Conservation (phyloP, 805 yeast genomes). For the Metschnikowia noctiluminum region DNA sequence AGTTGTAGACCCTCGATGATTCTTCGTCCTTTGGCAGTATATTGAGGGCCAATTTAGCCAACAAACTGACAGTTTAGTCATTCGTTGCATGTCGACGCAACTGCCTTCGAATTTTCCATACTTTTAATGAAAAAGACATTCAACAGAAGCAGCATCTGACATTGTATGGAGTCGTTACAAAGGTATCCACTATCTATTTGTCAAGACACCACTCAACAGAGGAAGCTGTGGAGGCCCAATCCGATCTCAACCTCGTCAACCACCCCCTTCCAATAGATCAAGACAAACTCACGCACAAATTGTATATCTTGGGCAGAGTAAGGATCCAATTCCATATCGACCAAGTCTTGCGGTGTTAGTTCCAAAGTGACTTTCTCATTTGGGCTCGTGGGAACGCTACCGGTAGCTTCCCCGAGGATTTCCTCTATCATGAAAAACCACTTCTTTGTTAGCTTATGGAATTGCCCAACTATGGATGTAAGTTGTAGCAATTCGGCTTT, state of each 20-base stretch:
- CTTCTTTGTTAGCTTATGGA: conserved; percentile 38
- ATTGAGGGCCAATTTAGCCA: too few relatives aligned
- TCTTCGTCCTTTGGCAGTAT: too few relatives aligned
- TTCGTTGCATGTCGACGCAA: too few relatives aligned
- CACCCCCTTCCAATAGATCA: conserved; percentile 30
- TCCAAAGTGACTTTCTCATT: conserved; percentile 22
- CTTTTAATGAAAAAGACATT: too few relatives aligned
- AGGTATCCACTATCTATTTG: too few relatives aligned
- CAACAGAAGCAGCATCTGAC: too few relatives aligned
- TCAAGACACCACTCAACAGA: conserved; percentile 19
- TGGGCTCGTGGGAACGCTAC: conserved; percentile 9
- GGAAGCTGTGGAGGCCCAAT: conserved; percentile 29
- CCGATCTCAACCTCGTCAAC: conserved; percentile 33
- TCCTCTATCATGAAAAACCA: conserved; percentile 37
- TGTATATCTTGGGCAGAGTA: conserved; percentile 35
- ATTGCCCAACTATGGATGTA: conserved; percentile 33
- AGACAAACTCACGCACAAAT: conserved; percentile 35
- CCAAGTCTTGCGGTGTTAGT: conserved; percentile 39
- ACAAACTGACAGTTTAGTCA: too few relatives aligned
- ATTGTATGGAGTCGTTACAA: too few relatives aligned
- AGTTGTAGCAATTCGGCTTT: conserved; percentile 11
- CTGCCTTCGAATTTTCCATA: too few relatives aligned
- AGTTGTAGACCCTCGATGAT: too few relatives aligned
- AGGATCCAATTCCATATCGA: conserved; percentile 43
- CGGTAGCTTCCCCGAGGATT: conserved; percentile 29